Evolutionary conservation across 148 eudicot genomes (phyloP), one percentile per base, ranked within the genome.

Genomic region (Silene latifolia): DNA sequence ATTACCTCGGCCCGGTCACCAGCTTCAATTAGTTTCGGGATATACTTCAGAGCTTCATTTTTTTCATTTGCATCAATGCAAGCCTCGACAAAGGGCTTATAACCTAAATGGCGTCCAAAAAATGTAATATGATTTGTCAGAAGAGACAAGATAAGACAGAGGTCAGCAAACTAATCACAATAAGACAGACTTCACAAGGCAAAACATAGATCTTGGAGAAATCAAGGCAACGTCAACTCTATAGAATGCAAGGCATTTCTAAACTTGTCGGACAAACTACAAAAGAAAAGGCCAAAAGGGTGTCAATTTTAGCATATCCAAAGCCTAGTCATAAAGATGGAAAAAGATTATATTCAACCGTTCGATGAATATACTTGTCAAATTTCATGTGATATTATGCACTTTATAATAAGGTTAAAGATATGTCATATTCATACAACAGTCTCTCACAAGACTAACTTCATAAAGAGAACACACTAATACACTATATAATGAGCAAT

Each of bases 81-180:
- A 74, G 99, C 98, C 87, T 96, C 99, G 58, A 92, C 98, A 76
- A 96, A 96, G 63, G 98, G 98, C 65, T 90, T 90, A 72, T 86
- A 96, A 72, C 99, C 99, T 96, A 82, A 67, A 67, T 27, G 32
- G 62, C 13, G 57, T 18, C 68, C 69, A 54, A 60, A 58, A 23
- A 47, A 69, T 5, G 8, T 74, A 62, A 69, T 24, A 51, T 21
- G 59, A 47, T 51, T 51, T 13, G 59, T 51, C 56, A 51, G 53
- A 42, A 3, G 10, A 3, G 71, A 67, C 23, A 42, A 67, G 42
- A 42, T 46, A 67, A 20, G 27, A 65, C 47, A 46, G 61, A 53
- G 60, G 73, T 24, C 42, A 24, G 58, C 58, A 21, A 69, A 20
- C 35, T 19, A 69, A 24, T 44, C 23, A 44, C 27, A 47, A 5